Evolutionary conservation across 2,329 filamentous ascomycete species (phyloP).

Genomic region (Penicillium brevicompactum): DNA sequence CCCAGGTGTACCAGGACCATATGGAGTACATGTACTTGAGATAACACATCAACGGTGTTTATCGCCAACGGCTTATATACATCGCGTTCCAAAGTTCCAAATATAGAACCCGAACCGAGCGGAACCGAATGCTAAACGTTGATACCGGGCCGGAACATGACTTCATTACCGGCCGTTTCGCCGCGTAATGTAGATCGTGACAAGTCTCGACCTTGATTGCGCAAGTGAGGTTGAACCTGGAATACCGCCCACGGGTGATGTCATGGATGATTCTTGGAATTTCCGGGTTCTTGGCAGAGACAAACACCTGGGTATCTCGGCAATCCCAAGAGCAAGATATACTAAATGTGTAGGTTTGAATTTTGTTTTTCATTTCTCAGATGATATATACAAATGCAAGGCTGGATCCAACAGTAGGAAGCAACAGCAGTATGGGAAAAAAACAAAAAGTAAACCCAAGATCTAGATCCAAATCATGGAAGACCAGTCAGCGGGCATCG

Average conservation of each 20-base stretch:
- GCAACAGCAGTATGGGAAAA: background rate
- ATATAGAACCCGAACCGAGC: background rate
- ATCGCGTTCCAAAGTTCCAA: background rate
- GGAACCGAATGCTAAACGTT: background rate
- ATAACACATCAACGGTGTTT: no score
- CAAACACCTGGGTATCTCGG: no score
- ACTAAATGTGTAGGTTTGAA: conserved; percentile 1
- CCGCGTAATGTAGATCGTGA: background rate
- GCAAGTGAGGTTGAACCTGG: background rate
- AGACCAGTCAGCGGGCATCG: background rate
- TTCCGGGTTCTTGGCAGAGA: no score
- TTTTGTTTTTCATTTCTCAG: conserved; percentile 16
- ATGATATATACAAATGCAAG: conserved; percentile 17
- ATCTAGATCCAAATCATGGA: conserved; percentile 9
- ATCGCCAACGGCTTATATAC: no score
- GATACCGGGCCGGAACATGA: background rate
- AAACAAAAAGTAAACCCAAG: conserved; percentile 2
- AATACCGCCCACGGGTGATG: no score
- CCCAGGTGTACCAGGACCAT: no score
- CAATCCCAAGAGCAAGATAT: no score
- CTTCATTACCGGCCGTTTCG: background rate
- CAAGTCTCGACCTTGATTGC: background rate
- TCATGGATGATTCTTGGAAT: no score
- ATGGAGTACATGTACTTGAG: no score
- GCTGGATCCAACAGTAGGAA: conserved; percentile 2